Evolutionary conservation across 2,329 filamentous ascomycete species (phyloP).

Genomic region (Cladosporium phlei): DNA sequence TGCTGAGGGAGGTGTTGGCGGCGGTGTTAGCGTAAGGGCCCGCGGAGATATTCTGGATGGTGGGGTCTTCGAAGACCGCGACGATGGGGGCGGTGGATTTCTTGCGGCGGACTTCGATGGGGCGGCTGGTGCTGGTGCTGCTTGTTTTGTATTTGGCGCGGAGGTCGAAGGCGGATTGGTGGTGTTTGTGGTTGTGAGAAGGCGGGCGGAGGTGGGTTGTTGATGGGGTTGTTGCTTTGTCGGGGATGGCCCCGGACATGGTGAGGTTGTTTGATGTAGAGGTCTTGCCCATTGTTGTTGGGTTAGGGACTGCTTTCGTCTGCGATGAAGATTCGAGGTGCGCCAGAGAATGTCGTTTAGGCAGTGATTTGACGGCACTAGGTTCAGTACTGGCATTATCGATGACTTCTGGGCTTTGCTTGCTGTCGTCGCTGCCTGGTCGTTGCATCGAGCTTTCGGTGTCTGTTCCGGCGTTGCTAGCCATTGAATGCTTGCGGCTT

Average conservation of each 20-base stretch:
- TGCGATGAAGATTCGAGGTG: constrained; percentile 8
- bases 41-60: constrained; percentile 29
- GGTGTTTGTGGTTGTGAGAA: constrained; percentile 4
- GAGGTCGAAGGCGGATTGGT: constrained; percentile 32
- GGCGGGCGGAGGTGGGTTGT: not conserved
- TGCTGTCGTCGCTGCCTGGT: constrained; percentile 10
- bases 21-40: constrained; percentile 28
- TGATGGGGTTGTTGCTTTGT: not conserved
- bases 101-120: constrained; percentile 24
- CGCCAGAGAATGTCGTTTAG: constrained; percentile 8
- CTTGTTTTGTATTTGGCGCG: constrained; percentile 29
- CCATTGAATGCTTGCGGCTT: constrained; percentile 8
- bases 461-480: constrained; percentile 5
- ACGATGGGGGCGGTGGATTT: constrained; percentile 12
- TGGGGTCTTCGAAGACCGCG: constrained; percentile 29
- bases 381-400: constrained; percentile 9
- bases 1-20: constrained; percentile 9
- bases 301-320: constrained; percentile 12
- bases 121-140: constrained; percentile 17
- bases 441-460: constrained; percentile 6
- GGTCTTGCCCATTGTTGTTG: not conserved
- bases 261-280: not conserved
- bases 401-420: constrained; percentile 13
- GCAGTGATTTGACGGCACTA: not conserved
- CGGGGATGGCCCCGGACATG: not conserved